Evolutionary conservation across 1,284 basidiomycete species (phyloP), one percentile per base, ranked within the genome.

Genomic region (Trametes versicolor): DNA sequence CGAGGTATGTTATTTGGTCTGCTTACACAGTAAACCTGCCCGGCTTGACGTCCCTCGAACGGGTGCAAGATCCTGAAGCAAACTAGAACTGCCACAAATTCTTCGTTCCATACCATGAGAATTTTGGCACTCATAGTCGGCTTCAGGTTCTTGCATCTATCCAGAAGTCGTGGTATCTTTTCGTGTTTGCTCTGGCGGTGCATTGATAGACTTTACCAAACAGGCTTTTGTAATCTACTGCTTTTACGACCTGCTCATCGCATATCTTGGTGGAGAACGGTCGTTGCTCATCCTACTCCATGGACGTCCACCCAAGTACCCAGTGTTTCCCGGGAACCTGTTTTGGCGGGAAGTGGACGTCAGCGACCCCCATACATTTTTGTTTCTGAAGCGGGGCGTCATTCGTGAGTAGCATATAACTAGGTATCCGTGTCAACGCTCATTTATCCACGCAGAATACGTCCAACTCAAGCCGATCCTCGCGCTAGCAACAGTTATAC

Each of bases 151-250:
- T n/a, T n/a, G n/a, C n/a, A n/a, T n/a, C n/a, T n/a, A n/a, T n/a
- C n/a, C n/a, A n/a, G n/a, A n/a, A n/a, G n/a, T n/a, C n/a, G n/a
- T n/a, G n/a, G n/a, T n/a, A n/a, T n/a, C n/a, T n/a, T n/a, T n/a
- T n/a, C n/a, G n/a, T n/a, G n/a, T 58, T 59, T 17, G 65, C 54
- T 47, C 64, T 59, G 36, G 39, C 10, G 8, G 19, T 6, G 19
- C 15, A 7, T 8, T 52, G 12, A 21, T 39, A 25, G 10, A 23
- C 21, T 54, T 69, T 25, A 21, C 48, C 27, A 29, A 10, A 49
- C 57, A 96, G 94, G 96, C 96, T 0, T 98, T 98, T 75, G 96
- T 98, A 49, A 98, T 98, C 72, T 98, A 99, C 79, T 96, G 91
- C 71, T 95, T 96, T 80, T 93, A 95, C 75, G 87, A 91, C 43